Evolutionary conservation across 352 stramenopile genomes (phyloP), one percentile per base, ranked within the genome.

Genomic region (Pythium dissimile): DNA sequence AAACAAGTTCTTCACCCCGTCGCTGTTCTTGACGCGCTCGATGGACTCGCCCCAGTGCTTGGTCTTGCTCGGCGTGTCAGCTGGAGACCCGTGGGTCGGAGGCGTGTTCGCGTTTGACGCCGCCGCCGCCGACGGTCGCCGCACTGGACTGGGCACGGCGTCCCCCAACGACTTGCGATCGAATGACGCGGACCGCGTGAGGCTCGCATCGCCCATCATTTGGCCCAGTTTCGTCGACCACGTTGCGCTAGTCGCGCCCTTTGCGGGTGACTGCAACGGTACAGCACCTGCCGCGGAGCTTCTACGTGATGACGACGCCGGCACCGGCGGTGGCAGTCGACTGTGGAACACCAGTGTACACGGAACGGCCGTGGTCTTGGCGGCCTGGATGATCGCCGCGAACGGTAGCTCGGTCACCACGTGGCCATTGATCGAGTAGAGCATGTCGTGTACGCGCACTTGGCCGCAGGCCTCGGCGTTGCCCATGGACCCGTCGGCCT

Each of bases 1-100:
- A 35, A 92, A 74, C 35, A 92, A 43, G 50, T 76, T 92, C 71
- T 90, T 89, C 44, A 92, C 69, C 13, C 76, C 76, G 13, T 92
- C 82, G 1, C 75, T 77, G 44, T 84, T 79, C 35, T 81, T 73
- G 28, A 88, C 77, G 38, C 86, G 86, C 13, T 85, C 77, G 23
- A 88, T 72, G 0, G 69, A 66, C 24, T 80, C 64, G 12, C 67
- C 62, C 68, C 67, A 80, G 26, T 66, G 60, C 34, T 63, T 68
- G 8, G 42, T 74, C 44, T 87, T 88, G 12, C 58, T 51, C 0
- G 59, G 35, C 1, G 64, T 64, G 5, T 60, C 63, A 28, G 5
- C 66, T 58, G 41, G 39, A 0, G 67, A 57, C 39, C 62, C 55
- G 31, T 43, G 62, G 4, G 56, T 49, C 4, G 62, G 30, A 13